phyloP scores from a whole-genome alignment of 805 yeast genomes.

The Lachancea meyersii region DNA sequence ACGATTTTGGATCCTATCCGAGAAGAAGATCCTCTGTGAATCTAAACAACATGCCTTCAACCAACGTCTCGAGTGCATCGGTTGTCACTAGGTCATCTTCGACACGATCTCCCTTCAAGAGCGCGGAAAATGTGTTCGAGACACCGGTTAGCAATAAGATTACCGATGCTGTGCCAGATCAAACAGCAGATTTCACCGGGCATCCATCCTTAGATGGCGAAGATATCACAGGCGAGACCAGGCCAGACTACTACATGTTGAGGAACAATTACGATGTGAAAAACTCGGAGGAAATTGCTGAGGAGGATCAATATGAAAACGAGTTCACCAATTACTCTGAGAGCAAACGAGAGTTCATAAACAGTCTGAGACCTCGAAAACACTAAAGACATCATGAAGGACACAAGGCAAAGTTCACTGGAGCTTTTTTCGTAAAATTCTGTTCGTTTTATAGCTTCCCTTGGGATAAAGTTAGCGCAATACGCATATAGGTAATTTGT shows the following conservation, averaged over 20 bases:
- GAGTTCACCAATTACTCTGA: constrained; percentile 42
- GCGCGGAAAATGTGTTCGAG: constrained; percentile 21
- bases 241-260: constrained; percentile 23
- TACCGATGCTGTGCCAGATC: neutral
- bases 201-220: constrained; percentile 1
- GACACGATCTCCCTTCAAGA: constrained; percentile 22
- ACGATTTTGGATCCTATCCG: constrained; percentile 28
- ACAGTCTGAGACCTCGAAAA: constrained; percentile 37
- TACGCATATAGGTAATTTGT: neutral
- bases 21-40: constrained; percentile 19
- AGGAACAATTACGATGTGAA: constrained; percentile 32
- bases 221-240: constrained; percentile 7
- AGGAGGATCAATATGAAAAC: constrained; percentile 41
- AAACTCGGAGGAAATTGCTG: constrained; percentile 33
- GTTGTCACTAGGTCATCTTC: constrained; percentile 25
- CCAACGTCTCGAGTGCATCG: constrained; percentile 15
- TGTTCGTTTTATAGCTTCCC: neutral
- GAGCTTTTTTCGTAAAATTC: too few species aligned
- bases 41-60: constrained; percentile 9
- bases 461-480: neutral
- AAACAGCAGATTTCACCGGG: neutral
- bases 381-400: neutral
- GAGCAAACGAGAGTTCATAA: constrained; percentile 38
- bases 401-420: too few species aligned
- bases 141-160: constrained; percentile 21